A percentile compares a stretch with the other conserved stretches of the same genome.
Evolutionary conservation across 108 stramenopile genomes (phyloP).

Genomic region (Nitzschia palea): DNA sequence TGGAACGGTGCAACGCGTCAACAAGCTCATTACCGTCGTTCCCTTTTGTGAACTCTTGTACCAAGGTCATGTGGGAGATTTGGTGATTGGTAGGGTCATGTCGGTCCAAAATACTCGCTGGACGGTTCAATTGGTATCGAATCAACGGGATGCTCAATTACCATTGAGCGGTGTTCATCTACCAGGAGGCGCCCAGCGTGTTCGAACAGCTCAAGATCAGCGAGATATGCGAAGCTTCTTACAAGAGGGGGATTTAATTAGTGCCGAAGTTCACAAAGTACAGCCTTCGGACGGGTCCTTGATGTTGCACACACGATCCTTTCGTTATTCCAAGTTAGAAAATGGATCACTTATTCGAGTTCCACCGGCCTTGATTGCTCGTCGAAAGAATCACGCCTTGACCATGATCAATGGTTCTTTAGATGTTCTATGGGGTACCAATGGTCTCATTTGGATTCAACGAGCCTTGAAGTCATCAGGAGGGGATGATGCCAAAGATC

Average conservation of each 20-base stretch:
- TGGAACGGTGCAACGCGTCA: constrained; percentile 92
- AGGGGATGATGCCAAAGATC: constrained; percentile 28
- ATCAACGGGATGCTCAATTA: constrained; percentile 67
- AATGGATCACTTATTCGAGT: constrained; percentile 87
- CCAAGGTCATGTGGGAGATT: constrained; percentile 92
- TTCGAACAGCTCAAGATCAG: constrained; percentile 94
- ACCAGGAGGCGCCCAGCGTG: constrained; percentile 93
- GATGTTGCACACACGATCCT: constrained; percentile 88
- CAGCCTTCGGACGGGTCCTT: constrained; percentile 79
- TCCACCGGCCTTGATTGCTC: constrained; percentile 74
- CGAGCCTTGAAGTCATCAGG: constrained; percentile 51
- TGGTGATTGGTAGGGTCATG: constrained; percentile 93
- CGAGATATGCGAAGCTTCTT: constrained; percentile 92
- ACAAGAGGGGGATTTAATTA: constrained; percentile 91
- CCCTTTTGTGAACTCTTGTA: constrained; percentile 66
- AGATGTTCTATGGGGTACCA: constrained; percentile 73
- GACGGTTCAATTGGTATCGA: constrained; percentile 69
- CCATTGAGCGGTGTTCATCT: constrained; percentile 90
- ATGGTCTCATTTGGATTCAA: constrained; percentile 91
- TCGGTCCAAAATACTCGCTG: constrained; percentile 87
- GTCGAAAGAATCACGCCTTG: constrained; percentile 74
- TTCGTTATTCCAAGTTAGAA: constrained; percentile 92
- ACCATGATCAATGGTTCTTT: constrained; percentile 46
- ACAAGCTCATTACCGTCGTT: constrained; percentile 95
- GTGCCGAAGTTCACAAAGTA: constrained; percentile 87